Percentiles rank a stretch among this genome's conserved stretches.
phyloP scores from a whole-genome alignment of 2,329 filamentous ascomycete species.

The Sporothrix brunneoviolacea region DNA sequence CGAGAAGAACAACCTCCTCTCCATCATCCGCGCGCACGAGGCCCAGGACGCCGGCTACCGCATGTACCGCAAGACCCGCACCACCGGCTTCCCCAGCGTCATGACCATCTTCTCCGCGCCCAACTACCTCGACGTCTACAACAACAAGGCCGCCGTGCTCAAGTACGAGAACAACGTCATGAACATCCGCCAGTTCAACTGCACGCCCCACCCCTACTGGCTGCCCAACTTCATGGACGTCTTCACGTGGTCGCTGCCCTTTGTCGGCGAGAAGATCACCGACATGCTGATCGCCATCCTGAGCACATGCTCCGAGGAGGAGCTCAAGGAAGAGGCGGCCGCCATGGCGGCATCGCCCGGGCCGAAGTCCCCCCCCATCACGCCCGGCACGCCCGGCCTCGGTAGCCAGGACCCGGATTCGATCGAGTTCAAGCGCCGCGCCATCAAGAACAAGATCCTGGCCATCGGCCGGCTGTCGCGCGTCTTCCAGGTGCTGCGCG shows the following conservation, averaged over 20 bases:
- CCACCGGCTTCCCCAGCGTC: slow-evolving; percentile 95
- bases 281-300: slow-evolving; percentile 99
- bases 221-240: slow-evolving; percentile 99
- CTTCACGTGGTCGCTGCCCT: slow-evolving; percentile 98
- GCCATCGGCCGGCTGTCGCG: slow-evolving; percentile 93
- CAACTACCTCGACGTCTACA: slow-evolving; percentile 98
- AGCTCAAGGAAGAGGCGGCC: slow-evolving; percentile 82
- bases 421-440: slow-evolving; percentile 87
- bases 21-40: slow-evolving; percentile 94
- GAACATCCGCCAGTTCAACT: slow-evolving; percentile 99
- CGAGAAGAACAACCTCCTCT: slow-evolving; percentile 97
- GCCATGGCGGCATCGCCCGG: slow-evolving; percentile 58
- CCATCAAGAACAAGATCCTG: slow-evolving; percentile 99
- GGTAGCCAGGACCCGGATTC: slow-evolving; percentile 62
- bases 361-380: slow-evolving; percentile 66
- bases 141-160: slow-evolving; percentile 97
- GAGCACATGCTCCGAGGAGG: slow-evolving; percentile 98
- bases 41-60: slow-evolving; percentile 97
- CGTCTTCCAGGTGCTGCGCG: slow-evolving; percentile 95
- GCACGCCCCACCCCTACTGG: slow-evolving; percentile 98
- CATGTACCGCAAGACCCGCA: slow-evolving; percentile 98
- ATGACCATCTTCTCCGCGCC: slow-evolving; percentile 99
- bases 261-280: slow-evolving; percentile 98
- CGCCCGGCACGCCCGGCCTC: slow-evolving; percentile 28
- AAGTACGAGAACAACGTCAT: slow-evolving; percentile 99